Conservation (phyloP, 2,329 filamentous ascomycete genomes). For the Paraconiothyrium brasiliense region DNA sequence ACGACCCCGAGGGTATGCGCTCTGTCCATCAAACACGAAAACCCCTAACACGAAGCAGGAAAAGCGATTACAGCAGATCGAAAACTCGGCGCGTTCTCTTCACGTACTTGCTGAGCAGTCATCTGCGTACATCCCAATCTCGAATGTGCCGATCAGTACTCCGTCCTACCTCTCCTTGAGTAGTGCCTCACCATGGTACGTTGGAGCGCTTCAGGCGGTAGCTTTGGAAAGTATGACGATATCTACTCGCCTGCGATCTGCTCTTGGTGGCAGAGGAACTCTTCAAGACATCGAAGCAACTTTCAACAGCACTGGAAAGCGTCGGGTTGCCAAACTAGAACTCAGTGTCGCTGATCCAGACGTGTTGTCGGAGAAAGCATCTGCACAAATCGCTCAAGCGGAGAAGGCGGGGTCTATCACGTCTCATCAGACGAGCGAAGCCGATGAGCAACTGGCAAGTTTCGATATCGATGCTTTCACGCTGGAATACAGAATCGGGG, state of each 20-base stretch:
- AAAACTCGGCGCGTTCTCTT: slow-evolving; percentile 79
- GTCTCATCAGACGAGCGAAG: slow-evolving; percentile 28
- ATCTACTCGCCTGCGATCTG: slow-evolving; percentile 72
- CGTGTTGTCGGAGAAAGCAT: slow-evolving; percentile 36
- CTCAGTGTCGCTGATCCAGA: slow-evolving; percentile 66
- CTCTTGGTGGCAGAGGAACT: slow-evolving; percentile 56
- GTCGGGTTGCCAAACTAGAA: slow-evolving; percentile 78
- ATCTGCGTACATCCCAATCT: slow-evolving; percentile 80
- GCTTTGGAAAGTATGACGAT: slow-evolving; percentile 82
- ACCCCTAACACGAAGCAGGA: slow-evolving; percentile 55
- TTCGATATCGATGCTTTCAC: slow-evolving; percentile 49
- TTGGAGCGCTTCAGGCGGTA: slow-evolving; percentile 77
- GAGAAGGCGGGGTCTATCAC: slow-evolving; percentile 40
- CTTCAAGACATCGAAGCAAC: slow-evolving; percentile 71
- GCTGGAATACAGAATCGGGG: slow-evolving; percentile 38
- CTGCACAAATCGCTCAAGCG: slow-evolving; percentile 33
- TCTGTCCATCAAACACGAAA: not conserved
- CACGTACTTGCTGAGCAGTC: slow-evolving; percentile 74
- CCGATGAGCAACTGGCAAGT: slow-evolving; percentile 27
- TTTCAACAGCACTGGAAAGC: slow-evolving; percentile 79
- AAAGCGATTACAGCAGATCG: slow-evolving; percentile 70
- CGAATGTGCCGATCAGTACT: slow-evolving; percentile 64
- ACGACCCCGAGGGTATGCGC: slow-evolving; percentile 54
- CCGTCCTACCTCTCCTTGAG: slow-evolving; percentile 70
- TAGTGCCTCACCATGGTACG: slow-evolving; percentile 76